These are phyloP conservation scores for Colletotrichum nymphaeae DNA, from an alignment of 2,329 filamentous ascomycete species.

Conservation along the genomic window DNA sequence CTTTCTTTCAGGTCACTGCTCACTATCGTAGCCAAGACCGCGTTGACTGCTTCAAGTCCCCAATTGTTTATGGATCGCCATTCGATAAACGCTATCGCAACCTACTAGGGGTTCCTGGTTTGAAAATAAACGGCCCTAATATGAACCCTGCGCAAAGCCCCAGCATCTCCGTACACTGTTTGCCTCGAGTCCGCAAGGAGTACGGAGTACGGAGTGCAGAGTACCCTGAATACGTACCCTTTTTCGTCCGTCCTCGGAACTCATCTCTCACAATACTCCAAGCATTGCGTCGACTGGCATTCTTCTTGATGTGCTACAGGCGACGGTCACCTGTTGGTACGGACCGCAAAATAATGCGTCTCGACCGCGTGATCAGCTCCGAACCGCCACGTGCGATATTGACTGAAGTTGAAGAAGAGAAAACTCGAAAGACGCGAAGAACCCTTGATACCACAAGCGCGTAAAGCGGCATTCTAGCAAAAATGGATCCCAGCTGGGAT, in stretches of 20 bases:
- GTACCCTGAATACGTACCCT: not conserved
- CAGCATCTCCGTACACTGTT: not conserved
- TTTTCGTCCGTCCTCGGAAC: not conserved
- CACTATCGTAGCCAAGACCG: not conserved
- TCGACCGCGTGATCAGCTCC: not conserved
- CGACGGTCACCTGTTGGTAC: conserved; percentile 7
- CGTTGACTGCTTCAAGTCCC: not conserved
- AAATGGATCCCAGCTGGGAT: not conserved
- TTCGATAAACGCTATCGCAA: conserved; percentile 9
- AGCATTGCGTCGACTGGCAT: not conserved
- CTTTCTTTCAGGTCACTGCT: not conserved
- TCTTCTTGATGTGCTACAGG: not conserved
- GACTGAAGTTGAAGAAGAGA: not conserved
- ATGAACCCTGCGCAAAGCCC: conserved; percentile 21
- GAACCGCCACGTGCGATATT: not conserved
- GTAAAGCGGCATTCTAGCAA: conserved; percentile 18
- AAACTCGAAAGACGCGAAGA: not conserved
- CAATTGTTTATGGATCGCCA: conserved; percentile 18
- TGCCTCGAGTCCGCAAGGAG: not conserved
- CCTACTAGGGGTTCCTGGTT: conserved; percentile 17
- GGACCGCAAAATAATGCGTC: not conserved
- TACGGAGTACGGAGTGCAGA: not conserved
- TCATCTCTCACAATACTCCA: conserved; percentile 13
- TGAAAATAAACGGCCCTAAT: conserved; percentile 31
- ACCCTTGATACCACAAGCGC: conserved; percentile 1